These are phyloP conservation scores for Ceratocystis harringtonii DNA, from an alignment of 2,329 filamentous ascomycete genomes.

Conservation along the genomic window DNA sequence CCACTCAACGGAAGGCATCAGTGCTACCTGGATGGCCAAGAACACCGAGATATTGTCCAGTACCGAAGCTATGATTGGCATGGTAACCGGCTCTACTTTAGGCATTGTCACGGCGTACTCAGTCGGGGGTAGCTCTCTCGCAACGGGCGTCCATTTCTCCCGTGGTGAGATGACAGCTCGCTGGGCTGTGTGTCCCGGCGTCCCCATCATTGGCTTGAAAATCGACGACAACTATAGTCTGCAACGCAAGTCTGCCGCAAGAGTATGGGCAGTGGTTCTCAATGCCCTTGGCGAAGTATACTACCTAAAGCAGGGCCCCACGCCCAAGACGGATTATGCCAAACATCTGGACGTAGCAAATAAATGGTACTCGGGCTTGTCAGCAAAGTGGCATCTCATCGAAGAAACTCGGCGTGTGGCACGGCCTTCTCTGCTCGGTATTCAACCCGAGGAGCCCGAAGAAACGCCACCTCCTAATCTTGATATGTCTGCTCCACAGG, in stretches of 20 bases:
- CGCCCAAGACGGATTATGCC: constrained; percentile 34
- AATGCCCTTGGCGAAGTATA: constrained; percentile 89
- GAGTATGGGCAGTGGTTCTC: constrained; percentile 82
- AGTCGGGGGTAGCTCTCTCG: constrained; percentile 39
- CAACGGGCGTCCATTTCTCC: constrained; percentile 40
- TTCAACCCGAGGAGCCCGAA: constrained; percentile 39
- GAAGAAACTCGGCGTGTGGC: constrained; percentile 62
- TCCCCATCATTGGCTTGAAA: constrained; percentile 71
- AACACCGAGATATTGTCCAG: constrained; percentile 53
- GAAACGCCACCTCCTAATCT: constrained; percentile 5
- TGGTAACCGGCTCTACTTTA: constrained; percentile 68
- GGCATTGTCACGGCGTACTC: constrained; percentile 74
- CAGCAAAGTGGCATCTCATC: constrained; percentile 65
- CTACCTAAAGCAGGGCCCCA: constrained; percentile 61
- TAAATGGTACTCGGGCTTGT: constrained; percentile 69
- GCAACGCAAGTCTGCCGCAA: constrained; percentile 51
- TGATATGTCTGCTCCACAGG: constrained; percentile 32
- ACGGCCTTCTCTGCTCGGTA: constrained; percentile 56
- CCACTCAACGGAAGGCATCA: constrained; percentile 54
- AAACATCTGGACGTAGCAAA: constrained; percentile 42
- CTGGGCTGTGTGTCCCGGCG: constrained; percentile 83
- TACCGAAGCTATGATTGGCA: constrained; percentile 65
- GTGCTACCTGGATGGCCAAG: constrained; percentile 81
- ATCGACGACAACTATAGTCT: constrained; percentile 70
- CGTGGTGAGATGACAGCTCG: constrained; percentile 71